Evolutionary conservation across 129 eudicot genomes (phyloP).

Genomic region (Saposhnikovia divaricata): DNA sequence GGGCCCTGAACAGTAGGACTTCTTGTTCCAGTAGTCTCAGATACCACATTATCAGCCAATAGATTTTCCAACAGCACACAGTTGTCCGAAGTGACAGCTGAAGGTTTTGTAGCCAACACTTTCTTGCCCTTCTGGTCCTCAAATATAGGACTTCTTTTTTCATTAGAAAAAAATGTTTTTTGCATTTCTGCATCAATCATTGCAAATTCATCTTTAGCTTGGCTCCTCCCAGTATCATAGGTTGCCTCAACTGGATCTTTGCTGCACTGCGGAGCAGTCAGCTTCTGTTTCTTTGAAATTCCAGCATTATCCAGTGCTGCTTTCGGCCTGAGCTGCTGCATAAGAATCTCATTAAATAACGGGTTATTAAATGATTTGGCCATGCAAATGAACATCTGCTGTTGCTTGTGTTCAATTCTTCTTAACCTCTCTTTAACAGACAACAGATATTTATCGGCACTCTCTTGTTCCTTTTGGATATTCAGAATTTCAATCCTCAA

Average conservation of each 20-base stretch:
- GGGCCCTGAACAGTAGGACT: conserved; percentile 30
- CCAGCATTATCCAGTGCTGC: conserved; percentile 21
- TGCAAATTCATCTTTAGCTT: conserved; percentile 30
- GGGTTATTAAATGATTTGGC: conserved; percentile 45
- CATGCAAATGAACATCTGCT: conserved; percentile 38
- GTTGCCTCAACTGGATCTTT: not conserved
- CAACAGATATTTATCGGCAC: conserved; percentile 29
- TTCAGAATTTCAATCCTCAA: conserved; percentile 42
- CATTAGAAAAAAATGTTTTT: conserved; percentile 27
- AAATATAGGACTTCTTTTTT: conserved; percentile 25
- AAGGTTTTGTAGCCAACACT: conserved; percentile 15
- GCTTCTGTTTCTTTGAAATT: conserved; percentile 34
- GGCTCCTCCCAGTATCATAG: conserved; percentile 7
- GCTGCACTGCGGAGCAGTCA: conserved; percentile 13
- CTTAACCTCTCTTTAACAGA: conserved; percentile 40
- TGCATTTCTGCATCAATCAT: conserved; percentile 31
- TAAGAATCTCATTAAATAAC: conserved; percentile 26
- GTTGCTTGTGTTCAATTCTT: conserved; percentile 46
- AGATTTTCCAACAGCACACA: conserved; percentile 76
- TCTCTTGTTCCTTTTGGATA: conserved; percentile 50
- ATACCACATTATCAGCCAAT: conserved; percentile 62
- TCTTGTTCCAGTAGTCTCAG: conserved; percentile 23
- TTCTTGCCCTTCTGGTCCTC: conserved; percentile 24
- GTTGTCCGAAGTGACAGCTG: conserved; percentile 33
- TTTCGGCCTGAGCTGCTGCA: conserved; percentile 36